phyloP scores from a whole-genome alignment of 148 eudicot species.

The Rhododendron vialii region DNA sequence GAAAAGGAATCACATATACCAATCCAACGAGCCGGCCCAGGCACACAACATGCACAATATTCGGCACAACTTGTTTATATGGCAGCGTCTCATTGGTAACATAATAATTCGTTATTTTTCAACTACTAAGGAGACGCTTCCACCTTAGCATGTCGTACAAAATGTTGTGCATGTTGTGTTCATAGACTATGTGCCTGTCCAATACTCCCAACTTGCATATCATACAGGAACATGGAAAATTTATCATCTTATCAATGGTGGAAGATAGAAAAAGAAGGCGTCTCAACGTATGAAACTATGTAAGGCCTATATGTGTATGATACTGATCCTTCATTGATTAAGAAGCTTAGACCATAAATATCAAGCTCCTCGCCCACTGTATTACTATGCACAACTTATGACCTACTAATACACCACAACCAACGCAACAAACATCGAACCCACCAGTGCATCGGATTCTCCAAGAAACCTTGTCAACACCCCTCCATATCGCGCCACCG shows the following conservation, averaged over 20 bases:
- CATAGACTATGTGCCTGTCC: too few species aligned
- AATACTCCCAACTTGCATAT: neutral
- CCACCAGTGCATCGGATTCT: neutral
- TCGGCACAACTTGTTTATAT: neutral
- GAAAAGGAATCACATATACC: neutral
- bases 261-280: neutral
- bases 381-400: neutral
- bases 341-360: neutral
- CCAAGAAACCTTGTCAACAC: slow-evolving; percentile 25
- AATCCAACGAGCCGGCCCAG: neutral
- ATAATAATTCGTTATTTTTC: too few species aligned
- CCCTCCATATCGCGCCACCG: slow-evolving; percentile 90
- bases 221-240: neutral
- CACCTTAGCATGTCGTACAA: too few species aligned
- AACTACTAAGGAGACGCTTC: too few species aligned
- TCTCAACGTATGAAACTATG: neutral
- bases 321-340: neutral
- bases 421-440: neutral
- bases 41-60: neutral
- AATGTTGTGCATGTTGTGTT: neutral
- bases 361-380: neutral
- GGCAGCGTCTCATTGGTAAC: neutral
- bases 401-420: slow-evolving; percentile 1
- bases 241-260: neutral
- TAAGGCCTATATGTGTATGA: too few species aligned